Evolutionary conservation across 148 eudicot species (phyloP), one percentile per base, ranked within the genome.

Genomic region (Chenopodium formosanum): DNA sequence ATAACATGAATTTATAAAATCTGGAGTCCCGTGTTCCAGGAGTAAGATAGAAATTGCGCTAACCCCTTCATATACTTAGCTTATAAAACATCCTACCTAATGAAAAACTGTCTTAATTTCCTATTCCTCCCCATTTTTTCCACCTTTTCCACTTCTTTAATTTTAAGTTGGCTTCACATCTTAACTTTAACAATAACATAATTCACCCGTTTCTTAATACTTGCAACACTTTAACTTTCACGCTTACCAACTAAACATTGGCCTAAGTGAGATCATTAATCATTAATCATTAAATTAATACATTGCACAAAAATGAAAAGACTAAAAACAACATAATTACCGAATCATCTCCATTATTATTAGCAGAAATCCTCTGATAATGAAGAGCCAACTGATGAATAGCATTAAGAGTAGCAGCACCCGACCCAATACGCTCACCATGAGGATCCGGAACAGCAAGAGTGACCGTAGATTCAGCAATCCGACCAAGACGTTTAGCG

Each of bases 341-440:
- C 37, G 2, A 4, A 78, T n/a, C 71, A 67, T 78, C 70, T 79
- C 64, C 83, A 29, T 56, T 81, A 29, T 56, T 81, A 31, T 27
- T 52, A 44, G 76, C 2, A 1, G 22, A n/a, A 32, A 44, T 83
- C 10, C 66, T 34, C 53, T 62, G 79, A 80, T 90, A 91, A 80
- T 96, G 91, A 16, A 81, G 37, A 17, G 93, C 95, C 9, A 97
- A 91, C 73, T 90, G 92, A 40, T 20, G 85, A 74, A 97, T 86
- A 76, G 99, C 98, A 64, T 94, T 88, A 23, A 97, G 90, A 72
- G 99, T 97, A 67, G 98, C 99, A 5, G 97, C 97, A 13, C 99
- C 99, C 56, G 99, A 97, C 9, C 98, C 99, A 74, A 97, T 97
- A 67, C 99, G 90, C 66, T 84, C 89, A 2, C 98, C 99, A 22